Conservation (phyloP, 1,284 basidiomycete species). For the Marasmius oreades region DNA sequence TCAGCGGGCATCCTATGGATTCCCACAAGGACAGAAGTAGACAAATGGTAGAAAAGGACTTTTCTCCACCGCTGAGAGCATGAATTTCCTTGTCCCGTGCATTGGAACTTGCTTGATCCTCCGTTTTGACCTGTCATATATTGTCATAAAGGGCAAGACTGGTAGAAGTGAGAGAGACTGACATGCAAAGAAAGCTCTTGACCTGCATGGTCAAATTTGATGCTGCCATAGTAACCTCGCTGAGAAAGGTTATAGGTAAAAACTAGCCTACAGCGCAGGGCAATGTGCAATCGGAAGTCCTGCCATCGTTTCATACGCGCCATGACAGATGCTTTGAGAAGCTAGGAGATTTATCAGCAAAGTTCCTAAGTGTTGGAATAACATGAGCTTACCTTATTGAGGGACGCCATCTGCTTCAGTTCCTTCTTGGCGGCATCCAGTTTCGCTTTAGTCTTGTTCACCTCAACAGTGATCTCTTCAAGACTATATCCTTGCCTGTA, state of each 20-base stretch:
- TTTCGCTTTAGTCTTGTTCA: slow-evolving; percentile 57
- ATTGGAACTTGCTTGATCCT: slow-evolving; percentile 68
- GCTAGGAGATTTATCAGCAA: neutral
- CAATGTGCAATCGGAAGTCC: slow-evolving; percentile 82
- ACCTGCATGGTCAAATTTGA: slow-evolving; percentile 78
- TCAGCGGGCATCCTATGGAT: slow-evolving; percentile 88
- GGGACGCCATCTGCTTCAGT: slow-evolving; percentile 52
- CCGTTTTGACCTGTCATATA: slow-evolving; percentile 62
- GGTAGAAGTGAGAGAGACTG: slow-evolving; percentile 16
- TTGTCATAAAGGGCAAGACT: neutral
- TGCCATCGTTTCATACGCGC: slow-evolving; percentile 58
- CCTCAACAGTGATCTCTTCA: slow-evolving; percentile 71
- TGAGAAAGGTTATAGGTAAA: slow-evolving; percentile 83
- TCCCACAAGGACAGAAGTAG: slow-evolving; percentile 94
- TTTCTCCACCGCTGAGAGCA: slow-evolving; percentile 90
- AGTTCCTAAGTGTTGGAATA: neutral
- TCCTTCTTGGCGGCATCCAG: slow-evolving; percentile 58
- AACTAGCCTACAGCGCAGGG: slow-evolving; percentile 78
- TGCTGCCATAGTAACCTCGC: slow-evolving; percentile 84
- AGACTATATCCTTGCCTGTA: slow-evolving; percentile 71
- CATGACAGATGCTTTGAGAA: neutral
- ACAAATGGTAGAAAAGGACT: slow-evolving; percentile 96
- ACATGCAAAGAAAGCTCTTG: slow-evolving; percentile 71
- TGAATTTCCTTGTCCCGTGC: slow-evolving; percentile 72
- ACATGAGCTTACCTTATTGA: slow-evolving; percentile 55